Conservation (phyloP, 306 rosid genomes). For the Psophocarpus tetragonolobus region DNA sequence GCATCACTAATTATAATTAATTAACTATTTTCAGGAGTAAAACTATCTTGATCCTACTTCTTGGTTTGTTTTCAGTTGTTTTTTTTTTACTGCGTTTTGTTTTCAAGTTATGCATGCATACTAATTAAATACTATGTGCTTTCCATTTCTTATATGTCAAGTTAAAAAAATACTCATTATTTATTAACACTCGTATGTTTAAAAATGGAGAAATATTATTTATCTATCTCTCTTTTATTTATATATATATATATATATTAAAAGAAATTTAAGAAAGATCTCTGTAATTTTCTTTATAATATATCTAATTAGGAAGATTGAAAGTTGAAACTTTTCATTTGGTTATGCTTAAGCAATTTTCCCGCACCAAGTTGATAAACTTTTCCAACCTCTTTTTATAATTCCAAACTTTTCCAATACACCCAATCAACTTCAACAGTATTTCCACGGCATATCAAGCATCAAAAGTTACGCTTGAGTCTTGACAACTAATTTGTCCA, state of each 20-base stretch:
- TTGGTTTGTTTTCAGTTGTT: neutral
- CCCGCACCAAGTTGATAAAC: neutral
- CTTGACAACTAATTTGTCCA: conserved; percentile 12
- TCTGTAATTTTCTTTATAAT: no score
- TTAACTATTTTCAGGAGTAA: neutral
- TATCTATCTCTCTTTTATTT: no score
- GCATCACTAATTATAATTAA: neutral
- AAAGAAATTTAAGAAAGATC: no score
- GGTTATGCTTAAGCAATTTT: neutral
- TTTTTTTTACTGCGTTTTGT: neutral
- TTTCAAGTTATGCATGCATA: no score
- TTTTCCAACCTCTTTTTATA: neutral
- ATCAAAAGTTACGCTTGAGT: no score
- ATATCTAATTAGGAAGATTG: neutral
- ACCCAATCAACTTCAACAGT: neutral
- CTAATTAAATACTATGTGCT: neutral
- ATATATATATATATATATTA: no score
- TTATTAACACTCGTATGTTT: no score
- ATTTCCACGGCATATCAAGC: no score
- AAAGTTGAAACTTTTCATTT: neutral
- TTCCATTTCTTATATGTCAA: neutral
- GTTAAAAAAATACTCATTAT: no score
- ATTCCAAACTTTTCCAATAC: neutral
- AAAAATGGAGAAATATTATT: no score
- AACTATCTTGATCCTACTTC: neutral